Percentiles rank a stretch among this genome's conserved stretches.
Evolutionary conservation across 164 flowering plant genomes (phyloP).

Genomic region (Umbellularia californica): DNA sequence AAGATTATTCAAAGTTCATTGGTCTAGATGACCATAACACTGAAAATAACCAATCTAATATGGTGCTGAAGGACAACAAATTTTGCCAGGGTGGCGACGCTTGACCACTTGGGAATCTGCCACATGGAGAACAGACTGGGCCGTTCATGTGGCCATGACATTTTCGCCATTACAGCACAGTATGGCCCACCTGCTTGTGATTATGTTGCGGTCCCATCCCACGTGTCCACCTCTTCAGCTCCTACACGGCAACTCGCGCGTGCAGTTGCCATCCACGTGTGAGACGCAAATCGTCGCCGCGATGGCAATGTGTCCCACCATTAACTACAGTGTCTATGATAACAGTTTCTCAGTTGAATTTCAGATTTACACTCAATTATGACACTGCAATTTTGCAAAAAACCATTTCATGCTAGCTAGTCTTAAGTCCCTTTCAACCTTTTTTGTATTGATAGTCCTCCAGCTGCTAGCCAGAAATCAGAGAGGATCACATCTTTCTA

Average conservation of each 20-base stretch:
- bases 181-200: not conserved
- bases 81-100: not conserved
- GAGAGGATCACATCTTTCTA: too few species aligned
- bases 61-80: not conserved
- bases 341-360: too few species aligned
- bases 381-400: too few species aligned
- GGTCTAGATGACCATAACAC: not conserved
- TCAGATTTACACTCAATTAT: too few species aligned
- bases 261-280: not conserved
- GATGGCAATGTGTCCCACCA: too few species aligned
- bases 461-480: too few species aligned
- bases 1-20: not conserved
- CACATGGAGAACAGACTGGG: not conserved
- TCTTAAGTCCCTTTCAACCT: too few species aligned
- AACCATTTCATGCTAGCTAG: too few species aligned
- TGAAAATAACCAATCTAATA: not conserved
- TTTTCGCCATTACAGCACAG: not conserved
- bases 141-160: not conserved
- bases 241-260: not conserved
- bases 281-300: not conserved
- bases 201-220: not conserved
- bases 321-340: too few species aligned
- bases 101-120: not conserved
- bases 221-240: slow-evolving; percentile 2
- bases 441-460: too few species aligned